Percentiles rank a stretch among this genome's conserved stretches.
Evolutionary conservation across 2,329 filamentous ascomycete genomes (phyloP).

Genomic region (Fusarium sulawesiense): DNA sequence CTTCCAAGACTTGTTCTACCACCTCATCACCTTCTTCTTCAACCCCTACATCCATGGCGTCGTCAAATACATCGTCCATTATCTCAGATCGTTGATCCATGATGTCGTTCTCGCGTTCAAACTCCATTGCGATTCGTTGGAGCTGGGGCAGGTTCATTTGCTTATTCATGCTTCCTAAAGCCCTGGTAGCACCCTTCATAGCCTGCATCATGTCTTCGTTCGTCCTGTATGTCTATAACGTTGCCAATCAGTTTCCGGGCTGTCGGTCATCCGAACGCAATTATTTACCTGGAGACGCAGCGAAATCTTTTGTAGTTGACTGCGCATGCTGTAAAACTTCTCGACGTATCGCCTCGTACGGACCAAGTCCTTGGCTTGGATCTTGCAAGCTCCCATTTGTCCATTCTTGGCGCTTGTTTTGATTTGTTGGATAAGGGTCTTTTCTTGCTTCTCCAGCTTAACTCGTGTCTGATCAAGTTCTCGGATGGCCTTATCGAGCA

Average conservation of each 20-base stretch:
- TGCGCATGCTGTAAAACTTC: slow-evolving; percentile 99
- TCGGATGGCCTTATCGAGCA: slow-evolving; percentile 95
- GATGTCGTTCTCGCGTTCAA: slow-evolving; percentile 97
- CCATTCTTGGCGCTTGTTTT: slow-evolving; percentile 98
- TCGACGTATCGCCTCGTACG: slow-evolving; percentile 93
- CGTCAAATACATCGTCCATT: slow-evolving; percentile 99
- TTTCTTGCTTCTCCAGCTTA: slow-evolving; percentile 98
- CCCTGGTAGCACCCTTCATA: slow-evolving; percentile 96
- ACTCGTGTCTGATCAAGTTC: slow-evolving; percentile 94
- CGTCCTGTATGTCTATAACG: slow-evolving; percentile 84
- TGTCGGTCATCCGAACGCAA: background rate
- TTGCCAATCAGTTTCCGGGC: slow-evolving; percentile 24
- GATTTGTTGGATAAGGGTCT: slow-evolving; percentile 94
- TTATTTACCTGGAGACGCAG: slow-evolving; percentile 84
- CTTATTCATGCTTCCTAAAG: slow-evolving; percentile 95
- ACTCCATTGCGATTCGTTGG: slow-evolving; percentile 98
- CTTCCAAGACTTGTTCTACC: slow-evolving; percentile 94
- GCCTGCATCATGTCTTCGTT: slow-evolving; percentile 99
- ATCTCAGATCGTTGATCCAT: slow-evolving; percentile 99
- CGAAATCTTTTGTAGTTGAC: slow-evolving; percentile 95
- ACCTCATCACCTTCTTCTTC: slow-evolving; percentile 98
- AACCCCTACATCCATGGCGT: slow-evolving; percentile 88
- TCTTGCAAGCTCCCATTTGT: slow-evolving; percentile 98
- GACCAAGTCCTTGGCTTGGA: slow-evolving; percentile 97
- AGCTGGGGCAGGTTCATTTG: slow-evolving; percentile 97